phyloP scores from a whole-genome alignment of 2,329 filamentous ascomycete species.

The Dactylellina drechsleri region DNA sequence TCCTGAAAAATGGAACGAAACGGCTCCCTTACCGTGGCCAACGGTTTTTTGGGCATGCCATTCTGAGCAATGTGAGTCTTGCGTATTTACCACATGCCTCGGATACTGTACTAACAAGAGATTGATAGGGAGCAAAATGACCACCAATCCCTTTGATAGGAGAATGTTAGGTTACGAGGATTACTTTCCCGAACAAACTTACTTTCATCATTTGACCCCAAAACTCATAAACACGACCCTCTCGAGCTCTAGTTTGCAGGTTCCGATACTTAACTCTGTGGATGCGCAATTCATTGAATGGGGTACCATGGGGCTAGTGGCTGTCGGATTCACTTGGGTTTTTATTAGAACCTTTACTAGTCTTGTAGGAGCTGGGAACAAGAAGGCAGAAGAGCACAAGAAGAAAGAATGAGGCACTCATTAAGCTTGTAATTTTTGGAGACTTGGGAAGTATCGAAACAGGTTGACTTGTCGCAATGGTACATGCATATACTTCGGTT shows the following conservation, averaged over 20 bases:
- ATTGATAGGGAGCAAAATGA: conserved; percentile 52
- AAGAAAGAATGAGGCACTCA: conserved; percentile 20
- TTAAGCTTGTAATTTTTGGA: too few relatives aligned
- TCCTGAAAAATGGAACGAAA: conserved; percentile 33
- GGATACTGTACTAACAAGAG: not conserved
- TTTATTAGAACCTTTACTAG: conserved; percentile 45
- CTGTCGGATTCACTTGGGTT: conserved; percentile 56
- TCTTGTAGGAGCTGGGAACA: conserved; percentile 15
- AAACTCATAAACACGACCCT: conserved; percentile 44
- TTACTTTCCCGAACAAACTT: conserved; percentile 56
- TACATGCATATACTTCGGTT: too few relatives aligned
- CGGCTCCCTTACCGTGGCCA: conserved; percentile 56
- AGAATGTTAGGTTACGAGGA: conserved; percentile 57
- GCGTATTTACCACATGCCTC: not conserved
- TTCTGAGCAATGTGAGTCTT: conserved; percentile 33
- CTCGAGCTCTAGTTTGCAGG: conserved; percentile 46
- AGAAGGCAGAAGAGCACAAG: conserved; percentile 27
- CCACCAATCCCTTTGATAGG: conserved; percentile 57
- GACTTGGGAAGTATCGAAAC: too few relatives aligned
- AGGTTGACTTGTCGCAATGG: too few relatives aligned
- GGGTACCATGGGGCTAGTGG: conserved; percentile 56
- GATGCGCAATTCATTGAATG: conserved; percentile 54
- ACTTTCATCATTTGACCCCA: conserved; percentile 57
- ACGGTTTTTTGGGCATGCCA: conserved; percentile 58
- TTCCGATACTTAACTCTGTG: conserved; percentile 56